Evolutionary conservation across 352 stramenopile genomes (phyloP).

Genomic region (Pythium chondricola): DNA sequence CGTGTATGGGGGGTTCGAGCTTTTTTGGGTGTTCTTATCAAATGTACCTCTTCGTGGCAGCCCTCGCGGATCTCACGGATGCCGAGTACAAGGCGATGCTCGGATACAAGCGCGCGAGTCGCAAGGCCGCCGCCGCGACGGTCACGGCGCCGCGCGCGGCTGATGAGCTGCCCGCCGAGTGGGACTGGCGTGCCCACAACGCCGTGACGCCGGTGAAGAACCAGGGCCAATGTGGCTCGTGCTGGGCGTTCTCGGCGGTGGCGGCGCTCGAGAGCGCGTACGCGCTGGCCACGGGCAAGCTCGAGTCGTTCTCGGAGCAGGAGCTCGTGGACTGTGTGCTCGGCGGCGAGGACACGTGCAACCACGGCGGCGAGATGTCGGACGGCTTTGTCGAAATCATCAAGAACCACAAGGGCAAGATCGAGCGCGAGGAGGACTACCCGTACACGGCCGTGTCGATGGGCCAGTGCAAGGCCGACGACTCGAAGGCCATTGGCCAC

Average conservation of each 20-base stretch:
- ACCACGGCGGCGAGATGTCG: conserved; percentile 35
- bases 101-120: conserved; percentile 26
- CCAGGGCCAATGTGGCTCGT: too few relatives aligned
- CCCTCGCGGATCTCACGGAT: conserved; percentile 33
- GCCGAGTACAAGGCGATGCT: conserved; percentile 35
- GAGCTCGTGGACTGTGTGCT: conserved; percentile 42
- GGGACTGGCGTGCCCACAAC: conserved; percentile 49
- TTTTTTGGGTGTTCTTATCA: not conserved
- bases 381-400: conserved; percentile 38
- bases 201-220: conserved; percentile 86
- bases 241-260: too few relatives aligned
- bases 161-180: conserved; percentile 21
- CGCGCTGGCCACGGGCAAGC: conserved; percentile 31
- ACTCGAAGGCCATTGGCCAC: conserved; percentile 28
- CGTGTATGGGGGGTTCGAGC: too few relatives aligned
- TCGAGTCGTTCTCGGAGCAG: conserved; percentile 45
- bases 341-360: conserved; percentile 28
- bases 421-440: conserved; percentile 29
- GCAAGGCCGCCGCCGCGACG: conserved; percentile 2
- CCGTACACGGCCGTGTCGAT: conserved; percentile 31
- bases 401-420: conserved; percentile 32
- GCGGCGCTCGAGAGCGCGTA: conserved; percentile 28
- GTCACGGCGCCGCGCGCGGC: conserved; percentile 13
- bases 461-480: conserved; percentile 27
- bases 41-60: conserved; percentile 12